These are phyloP conservation scores for Pinus albicaulis DNA, from an alignment of 75 land plant species.

Conservation along the genomic window DNA sequence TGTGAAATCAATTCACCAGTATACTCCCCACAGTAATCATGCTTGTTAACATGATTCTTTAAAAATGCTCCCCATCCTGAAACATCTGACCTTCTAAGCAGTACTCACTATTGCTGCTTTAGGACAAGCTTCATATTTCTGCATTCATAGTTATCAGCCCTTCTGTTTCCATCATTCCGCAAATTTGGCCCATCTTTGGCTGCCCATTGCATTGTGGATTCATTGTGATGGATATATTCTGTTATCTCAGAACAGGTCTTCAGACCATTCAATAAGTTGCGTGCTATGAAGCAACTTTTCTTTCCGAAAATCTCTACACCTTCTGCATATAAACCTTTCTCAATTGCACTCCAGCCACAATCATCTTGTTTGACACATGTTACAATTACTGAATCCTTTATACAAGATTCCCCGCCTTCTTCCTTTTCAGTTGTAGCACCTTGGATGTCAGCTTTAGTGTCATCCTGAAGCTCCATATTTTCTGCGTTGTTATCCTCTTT, in stretches of 20 bases:
- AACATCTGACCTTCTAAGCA: too few relatives aligned
- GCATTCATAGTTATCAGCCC: slow-evolving; percentile 87
- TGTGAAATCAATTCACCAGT: too few relatives aligned
- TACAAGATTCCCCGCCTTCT: slow-evolving; percentile 15
- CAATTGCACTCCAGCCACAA: slow-evolving; percentile 71
- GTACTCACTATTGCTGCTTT: slow-evolving; percentile 88
- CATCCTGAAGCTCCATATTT: slow-evolving; percentile 13
- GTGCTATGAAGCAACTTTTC: slow-evolving; percentile 93
- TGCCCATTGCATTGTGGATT: neutral
- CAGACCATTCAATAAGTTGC: slow-evolving; percentile 79
- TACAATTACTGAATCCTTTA: slow-evolving; percentile 48
- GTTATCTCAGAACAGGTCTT: slow-evolving; percentile 86
- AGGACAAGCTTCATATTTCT: slow-evolving; percentile 34
- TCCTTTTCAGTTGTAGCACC: slow-evolving; percentile 8
- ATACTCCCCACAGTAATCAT: too few relatives aligned
- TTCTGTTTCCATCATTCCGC: slow-evolving; percentile 34
- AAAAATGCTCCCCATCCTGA: too few relatives aligned
- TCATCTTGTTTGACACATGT: slow-evolving; percentile 30
- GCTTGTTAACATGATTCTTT: too few relatives aligned
- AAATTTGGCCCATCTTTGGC: slow-evolving; percentile 36
- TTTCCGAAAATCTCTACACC: slow-evolving; percentile 93
- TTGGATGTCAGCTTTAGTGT: slow-evolving; percentile 7
- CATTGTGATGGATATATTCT: slow-evolving; percentile 41
- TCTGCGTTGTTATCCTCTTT: slow-evolving; percentile 6
- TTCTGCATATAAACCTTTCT: slow-evolving; percentile 82